A percentile compares a stretch with the other conserved stretches of the same genome.
phyloP scores from a whole-genome alignment of 805 yeast species.

The Candida nonsorbophila region DNA sequence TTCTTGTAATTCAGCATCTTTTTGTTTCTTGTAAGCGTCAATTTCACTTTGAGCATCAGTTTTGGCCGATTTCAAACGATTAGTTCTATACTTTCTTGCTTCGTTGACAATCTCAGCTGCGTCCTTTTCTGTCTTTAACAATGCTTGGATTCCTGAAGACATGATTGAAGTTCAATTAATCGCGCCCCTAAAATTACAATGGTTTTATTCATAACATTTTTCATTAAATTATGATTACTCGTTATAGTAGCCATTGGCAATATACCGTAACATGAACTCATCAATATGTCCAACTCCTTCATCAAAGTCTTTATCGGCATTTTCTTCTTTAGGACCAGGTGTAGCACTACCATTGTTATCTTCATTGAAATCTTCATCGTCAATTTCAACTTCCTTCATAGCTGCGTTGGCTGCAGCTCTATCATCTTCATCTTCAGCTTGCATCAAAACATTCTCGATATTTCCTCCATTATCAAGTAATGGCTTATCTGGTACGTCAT shows the following conservation, averaged over 20 bases:
- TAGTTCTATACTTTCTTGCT: conserved; percentile 87
- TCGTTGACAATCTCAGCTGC: conserved; percentile 94
- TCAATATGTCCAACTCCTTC: conserved; percentile 81
- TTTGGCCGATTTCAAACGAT: conserved; percentile 89
- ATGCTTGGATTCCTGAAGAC: conserved; percentile 60
- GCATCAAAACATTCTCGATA: conserved; percentile 65
- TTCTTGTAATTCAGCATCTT: conserved; percentile 74
- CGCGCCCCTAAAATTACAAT: too few species aligned
- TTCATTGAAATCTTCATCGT: conserved; percentile 80
- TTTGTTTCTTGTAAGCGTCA: conserved; percentile 74
- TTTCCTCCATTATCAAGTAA: conserved; percentile 30
- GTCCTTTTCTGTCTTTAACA: conserved; percentile 86
- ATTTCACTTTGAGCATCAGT: conserved; percentile 89
- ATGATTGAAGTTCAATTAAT: too few species aligned
- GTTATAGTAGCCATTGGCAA: conserved; percentile 72
- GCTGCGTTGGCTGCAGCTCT: conserved; percentile 87
- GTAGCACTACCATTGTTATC: conserved; percentile 15
- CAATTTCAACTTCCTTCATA: conserved; percentile 76
- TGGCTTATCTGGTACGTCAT: conserved; percentile 37
- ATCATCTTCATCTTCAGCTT: conserved; percentile 94
- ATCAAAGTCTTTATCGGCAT: conserved; percentile 40
- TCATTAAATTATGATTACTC: background rate
- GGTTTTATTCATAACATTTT: too few species aligned
- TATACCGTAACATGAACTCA: conserved; percentile 90
- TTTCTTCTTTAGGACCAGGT: conserved; percentile 15